phyloP scores from a whole-genome alignment of 306 rosid species.

The Sindora glabra region DNA sequence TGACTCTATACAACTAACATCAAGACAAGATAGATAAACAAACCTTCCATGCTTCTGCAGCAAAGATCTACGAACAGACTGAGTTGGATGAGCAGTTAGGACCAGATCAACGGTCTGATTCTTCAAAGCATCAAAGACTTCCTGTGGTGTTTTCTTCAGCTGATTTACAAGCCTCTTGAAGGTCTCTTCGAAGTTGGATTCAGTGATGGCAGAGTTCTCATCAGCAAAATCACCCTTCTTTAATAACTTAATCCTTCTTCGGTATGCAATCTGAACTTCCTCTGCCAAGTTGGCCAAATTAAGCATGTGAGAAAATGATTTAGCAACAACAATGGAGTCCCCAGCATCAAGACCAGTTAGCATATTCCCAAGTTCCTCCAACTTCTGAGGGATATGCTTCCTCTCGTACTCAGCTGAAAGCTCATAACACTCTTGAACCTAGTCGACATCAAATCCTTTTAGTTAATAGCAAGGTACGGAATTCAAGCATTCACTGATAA shows the following conservation, averaged over 20 bases:
- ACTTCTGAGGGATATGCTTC: slow-evolving; percentile 47
- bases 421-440: slow-evolving; percentile 99
- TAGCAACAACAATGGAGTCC: slow-evolving; percentile 86
- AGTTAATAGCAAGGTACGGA: no score
- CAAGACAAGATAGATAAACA: neutral
- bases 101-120: slow-evolving; percentile 96
- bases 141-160: slow-evolving; percentile 71
- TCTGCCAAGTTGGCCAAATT: slow-evolving; percentile 93
- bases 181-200: slow-evolving; percentile 94
- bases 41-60: slow-evolving; percentile 96
- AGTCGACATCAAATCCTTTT: slow-evolving; percentile 15
- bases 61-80: slow-evolving; percentile 90
- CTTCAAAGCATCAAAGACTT: slow-evolving; percentile 90
- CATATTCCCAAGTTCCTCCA: slow-evolving; percentile 92
- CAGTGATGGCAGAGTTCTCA: slow-evolving; percentile 89
- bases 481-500: no score
- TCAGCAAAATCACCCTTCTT: slow-evolving; percentile 97
- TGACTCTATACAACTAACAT: neutral
- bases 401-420: slow-evolving; percentile 93
- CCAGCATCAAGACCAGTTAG: slow-evolving; percentile 94
- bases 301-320: slow-evolving; percentile 97
- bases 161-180: slow-evolving; percentile 82
- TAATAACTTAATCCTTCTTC: slow-evolving; percentile 81
- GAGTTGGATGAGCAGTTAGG: slow-evolving; percentile 96
- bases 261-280: slow-evolving; percentile 96